Evolutionary conservation across 2,329 filamentous ascomycete species (phyloP), one percentile per base, ranked within the genome.

Genomic region (Scedosporium minutisporum): DNA sequence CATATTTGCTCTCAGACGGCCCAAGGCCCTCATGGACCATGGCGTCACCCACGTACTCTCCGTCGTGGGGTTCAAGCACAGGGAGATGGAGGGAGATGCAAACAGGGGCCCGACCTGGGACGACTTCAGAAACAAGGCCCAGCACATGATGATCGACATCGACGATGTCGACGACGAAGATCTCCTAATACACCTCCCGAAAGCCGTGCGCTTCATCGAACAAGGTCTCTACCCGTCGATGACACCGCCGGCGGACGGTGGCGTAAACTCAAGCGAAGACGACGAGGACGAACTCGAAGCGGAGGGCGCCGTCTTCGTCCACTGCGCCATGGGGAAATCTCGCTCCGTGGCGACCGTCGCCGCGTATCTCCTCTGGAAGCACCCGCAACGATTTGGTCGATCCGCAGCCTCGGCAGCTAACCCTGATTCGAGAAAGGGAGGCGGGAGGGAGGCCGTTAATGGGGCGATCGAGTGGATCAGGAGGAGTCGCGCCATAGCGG

Each of bases 241-340:
- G 53, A 44, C 29, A 53, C 29, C 16, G n/a, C 25, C 41, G 12
- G 27, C 16, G 21, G 55, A 38, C 25, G 55, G 29, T 14, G 44
- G 18, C 51, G 27, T 38, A 6, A 46, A 42, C 5, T 57, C 21
- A 29, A n/a, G 25, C 7, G 57, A 60, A n/a, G 51, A 21, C 2
- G 57, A 42, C 4, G 61, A 23, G 46, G 60, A 55, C 41, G 51
- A 48, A 18, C 23, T 33, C 42, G 53, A 60, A 33, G 41, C 57
- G 38, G 55, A 63, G 14, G 64, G 64, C 23, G 81, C 75, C 14
- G 82, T 86, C 29, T 82, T 81, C 63, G 82, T 86, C 9, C 80
- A 83, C 76, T 96, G 95, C 81, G 93, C 92, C 23, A 96, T 96
- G 87, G 95, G 95, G 61, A 96, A 96, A 76, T 97, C 93, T 41